Percentiles rank a stretch among this genome's conserved stretches.
These are phyloP conservation scores for Cercophora samala DNA, from an alignment of 495 filamentous ascomycete genomes.

Conservation along the genomic window DNA sequence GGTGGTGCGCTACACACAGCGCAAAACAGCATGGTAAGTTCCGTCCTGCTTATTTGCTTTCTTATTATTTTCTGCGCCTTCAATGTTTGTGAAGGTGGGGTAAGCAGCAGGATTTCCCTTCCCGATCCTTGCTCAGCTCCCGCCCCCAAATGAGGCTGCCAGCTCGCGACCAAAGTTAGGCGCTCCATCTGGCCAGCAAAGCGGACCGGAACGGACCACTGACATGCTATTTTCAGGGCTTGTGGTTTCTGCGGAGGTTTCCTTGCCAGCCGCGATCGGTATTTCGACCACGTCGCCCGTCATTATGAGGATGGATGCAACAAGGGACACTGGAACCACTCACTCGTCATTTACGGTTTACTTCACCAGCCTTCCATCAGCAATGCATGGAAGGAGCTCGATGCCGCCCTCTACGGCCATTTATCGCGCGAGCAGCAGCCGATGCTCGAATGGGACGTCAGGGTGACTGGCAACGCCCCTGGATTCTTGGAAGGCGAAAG, in stretches of 20 bases:
- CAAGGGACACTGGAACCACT: slow-evolving; percentile 49
- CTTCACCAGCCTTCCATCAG: slow-evolving; percentile 49
- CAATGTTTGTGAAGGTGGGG: not conserved
- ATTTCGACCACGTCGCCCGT: slow-evolving; percentile 49
- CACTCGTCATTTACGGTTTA: slow-evolving; percentile 48
- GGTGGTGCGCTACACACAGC: slow-evolving; percentile 40
- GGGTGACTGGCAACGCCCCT: slow-evolving; percentile 45
- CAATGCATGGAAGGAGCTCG: slow-evolving; percentile 45
- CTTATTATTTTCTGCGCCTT: not conserved
- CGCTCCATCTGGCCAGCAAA: slow-evolving; percentile 14
- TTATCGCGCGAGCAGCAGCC: slow-evolving; percentile 44
- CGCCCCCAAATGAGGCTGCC: not conserved
- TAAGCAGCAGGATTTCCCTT: not conserved
- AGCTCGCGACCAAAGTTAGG: not conserved
- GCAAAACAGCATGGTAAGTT: slow-evolving; percentile 32
- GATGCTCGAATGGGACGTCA: slow-evolving; percentile 45
- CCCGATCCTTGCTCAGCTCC: not conserved
- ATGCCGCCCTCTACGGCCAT: slow-evolving; percentile 38
- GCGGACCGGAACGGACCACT: slow-evolving; percentile 26
- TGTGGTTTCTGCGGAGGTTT: slow-evolving; percentile 52
- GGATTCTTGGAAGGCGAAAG: slow-evolving; percentile 48
- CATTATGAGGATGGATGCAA: slow-evolving; percentile 49
- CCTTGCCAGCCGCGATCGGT: slow-evolving; percentile 45
- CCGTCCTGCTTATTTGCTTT: not conserved
- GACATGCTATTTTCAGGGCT: slow-evolving; percentile 26